These are phyloP conservation scores for Daedaleopsis nitida DNA, from an alignment of 768 basidiomycete species.

Conservation along the genomic window DNA sequence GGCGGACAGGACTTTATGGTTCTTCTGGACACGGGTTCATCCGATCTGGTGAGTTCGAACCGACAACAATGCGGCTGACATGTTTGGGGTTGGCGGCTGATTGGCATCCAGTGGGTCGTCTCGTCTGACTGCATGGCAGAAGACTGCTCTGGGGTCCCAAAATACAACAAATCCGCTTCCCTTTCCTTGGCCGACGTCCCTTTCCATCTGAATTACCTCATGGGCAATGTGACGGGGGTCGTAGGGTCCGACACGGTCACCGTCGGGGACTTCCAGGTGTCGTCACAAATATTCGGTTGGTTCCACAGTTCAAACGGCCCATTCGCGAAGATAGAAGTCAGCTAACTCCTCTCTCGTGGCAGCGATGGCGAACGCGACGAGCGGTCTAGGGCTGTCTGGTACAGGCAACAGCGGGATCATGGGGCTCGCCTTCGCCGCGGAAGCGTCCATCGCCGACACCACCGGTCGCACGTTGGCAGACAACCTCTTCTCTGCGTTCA, in stretches of 20 bases:
- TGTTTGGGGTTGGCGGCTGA: slow-evolving; percentile 5
- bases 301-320: neutral
- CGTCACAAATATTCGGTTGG: slow-evolving; percentile 51
- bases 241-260: slow-evolving; percentile 48
- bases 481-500: slow-evolving; percentile 47
- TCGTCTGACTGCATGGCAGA: slow-evolving; percentile 44
- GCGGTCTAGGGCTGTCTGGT: slow-evolving; percentile 43
- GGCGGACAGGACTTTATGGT: slow-evolving; percentile 46
- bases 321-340: neutral
- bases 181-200: slow-evolving; percentile 33
- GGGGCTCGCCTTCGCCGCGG: slow-evolving; percentile 52
- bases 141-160: slow-evolving; percentile 48
- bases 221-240: slow-evolving; percentile 49
- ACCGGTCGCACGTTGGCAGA: slow-evolving; percentile 48
- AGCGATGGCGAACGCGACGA: slow-evolving; percentile 49
- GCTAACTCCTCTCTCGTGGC: neutral
- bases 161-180: slow-evolving; percentile 39
- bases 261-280: slow-evolving; percentile 47
- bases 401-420: slow-evolving; percentile 57
- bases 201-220: slow-evolving; percentile 54
- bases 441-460: slow-evolving; percentile 47
- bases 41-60: slow-evolving; percentile 47
- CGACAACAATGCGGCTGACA: slow-evolving; percentile 6
- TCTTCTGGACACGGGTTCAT: slow-evolving; percentile 59
- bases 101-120: slow-evolving; percentile 47